phyloP scores from a whole-genome alignment of 768 basidiomycete genomes.

The Russula brevipes region DNA sequence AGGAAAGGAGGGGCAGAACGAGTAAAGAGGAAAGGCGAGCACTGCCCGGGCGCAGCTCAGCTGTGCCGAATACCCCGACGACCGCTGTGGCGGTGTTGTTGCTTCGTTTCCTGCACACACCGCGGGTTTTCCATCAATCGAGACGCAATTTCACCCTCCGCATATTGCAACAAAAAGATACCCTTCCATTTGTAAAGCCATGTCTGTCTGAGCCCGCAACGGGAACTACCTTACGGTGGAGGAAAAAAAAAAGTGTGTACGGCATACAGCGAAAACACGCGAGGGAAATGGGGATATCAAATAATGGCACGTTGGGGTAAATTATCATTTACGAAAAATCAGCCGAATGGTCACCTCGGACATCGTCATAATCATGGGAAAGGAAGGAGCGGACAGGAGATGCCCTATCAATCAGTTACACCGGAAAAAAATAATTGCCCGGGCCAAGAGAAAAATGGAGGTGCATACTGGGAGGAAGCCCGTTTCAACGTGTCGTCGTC shows the following conservation, averaged over 20 bases:
- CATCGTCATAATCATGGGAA: neutral
- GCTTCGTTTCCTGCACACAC: too few species aligned
- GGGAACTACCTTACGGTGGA: neutral
- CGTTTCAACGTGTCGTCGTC: neutral
- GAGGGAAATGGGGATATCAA: slow-evolving; percentile 1
- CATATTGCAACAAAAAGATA: neutral
- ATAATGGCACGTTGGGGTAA: neutral
- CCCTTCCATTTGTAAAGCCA: neutral
- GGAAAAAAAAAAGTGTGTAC: neutral
- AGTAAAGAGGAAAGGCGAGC: neutral
- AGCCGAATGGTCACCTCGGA: neutral
- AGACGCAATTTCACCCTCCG: too few species aligned
- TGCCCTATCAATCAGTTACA: neutral
- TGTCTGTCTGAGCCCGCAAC: neutral
- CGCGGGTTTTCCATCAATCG: too few species aligned
- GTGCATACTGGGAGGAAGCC: neutral
- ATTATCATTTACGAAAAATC: neutral
- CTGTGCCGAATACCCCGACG: too few species aligned
- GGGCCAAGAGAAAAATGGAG: neutral
- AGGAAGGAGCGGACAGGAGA: neutral
- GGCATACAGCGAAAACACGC: too few species aligned
- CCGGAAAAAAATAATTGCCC: neutral
- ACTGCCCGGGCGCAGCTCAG: too few species aligned
- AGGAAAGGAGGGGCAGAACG: neutral
- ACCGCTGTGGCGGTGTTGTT: too few species aligned